phyloP scores from a whole-genome alignment of 2,329 filamentous ascomycete genomes.

The Colletotrichum limetticola region DNA sequence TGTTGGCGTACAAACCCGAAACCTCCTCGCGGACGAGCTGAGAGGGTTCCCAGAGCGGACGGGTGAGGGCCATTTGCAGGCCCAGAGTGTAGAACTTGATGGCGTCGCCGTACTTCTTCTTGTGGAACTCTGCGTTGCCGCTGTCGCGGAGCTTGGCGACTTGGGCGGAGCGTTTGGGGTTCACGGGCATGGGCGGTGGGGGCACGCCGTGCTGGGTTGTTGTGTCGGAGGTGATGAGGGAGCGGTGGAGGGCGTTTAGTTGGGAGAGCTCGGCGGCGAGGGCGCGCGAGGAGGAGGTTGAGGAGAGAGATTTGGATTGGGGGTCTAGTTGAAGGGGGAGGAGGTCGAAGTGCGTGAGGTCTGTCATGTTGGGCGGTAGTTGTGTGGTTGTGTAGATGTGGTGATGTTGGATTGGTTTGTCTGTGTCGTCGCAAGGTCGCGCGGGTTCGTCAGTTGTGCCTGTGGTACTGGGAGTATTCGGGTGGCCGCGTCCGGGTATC shows the following conservation, averaged over 20 bases:
- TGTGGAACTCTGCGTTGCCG: constrained; percentile 86
- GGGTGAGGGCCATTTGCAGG: constrained; percentile 84
- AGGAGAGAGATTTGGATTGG: constrained; percentile 78
- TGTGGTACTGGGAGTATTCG: not conserved
- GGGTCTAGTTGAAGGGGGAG: constrained; percentile 86
- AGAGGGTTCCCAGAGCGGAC: constrained; percentile 89
- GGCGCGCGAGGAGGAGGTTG: constrained; percentile 56
- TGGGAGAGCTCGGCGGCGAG: constrained; percentile 74
- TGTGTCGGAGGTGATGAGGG: constrained; percentile 71
- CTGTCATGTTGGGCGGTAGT: constrained; percentile 56
- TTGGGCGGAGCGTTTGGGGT: constrained; percentile 89
- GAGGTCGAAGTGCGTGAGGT: constrained; percentile 80
- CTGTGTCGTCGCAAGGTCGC: not conserved
- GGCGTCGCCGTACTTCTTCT: constrained; percentile 79
- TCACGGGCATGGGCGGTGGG: constrained; percentile 88
- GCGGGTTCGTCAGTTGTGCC: not conserved
- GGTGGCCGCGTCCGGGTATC: constrained; percentile 18
- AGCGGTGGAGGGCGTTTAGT: constrained; percentile 83
- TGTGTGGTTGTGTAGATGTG: not conserved
- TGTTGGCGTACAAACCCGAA: constrained; percentile 81
- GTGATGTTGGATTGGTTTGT: not conserved
- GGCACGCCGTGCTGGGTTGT: constrained; percentile 71
- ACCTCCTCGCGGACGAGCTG: constrained; percentile 88
- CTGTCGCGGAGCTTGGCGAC: constrained; percentile 91
- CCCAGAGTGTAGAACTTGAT: constrained; percentile 86